Base-by-base conservation (phyloP, 305 asterid genomes). In the Plantago coronopus region DNA sequence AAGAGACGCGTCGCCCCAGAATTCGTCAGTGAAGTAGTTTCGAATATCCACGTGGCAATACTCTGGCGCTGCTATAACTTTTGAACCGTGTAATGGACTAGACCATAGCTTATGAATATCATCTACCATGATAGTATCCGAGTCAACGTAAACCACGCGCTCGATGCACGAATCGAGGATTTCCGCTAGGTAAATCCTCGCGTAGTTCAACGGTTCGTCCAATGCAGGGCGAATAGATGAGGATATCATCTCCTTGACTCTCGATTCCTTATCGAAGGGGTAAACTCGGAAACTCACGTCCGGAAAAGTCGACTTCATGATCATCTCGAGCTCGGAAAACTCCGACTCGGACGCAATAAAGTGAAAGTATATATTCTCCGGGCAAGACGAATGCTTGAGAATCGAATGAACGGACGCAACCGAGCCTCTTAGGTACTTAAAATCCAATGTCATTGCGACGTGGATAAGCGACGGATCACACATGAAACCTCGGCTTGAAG, bases 381-480 rank as follows among this genome's bases (percentile, higher is more conserved):
- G 91, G 72, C 95, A 88, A 17, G 76, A 68, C 5, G 83, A 17
- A 69, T 85, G 87, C 54, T 63, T 72, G 56, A 88, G 77, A 15
- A 83, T 71, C 1, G 91, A 88, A 66, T 85, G 80, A 29, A 88
- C 80, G 0, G 95, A 80, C 31, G 96, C 96, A 2, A 88, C 73
- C 0, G 93, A 76, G 2, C 96, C 96, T 22, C 93, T 60, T 22
- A 83, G 50, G 75, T 88, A 88, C 18, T 72, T 73, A 0, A 66
- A 70, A 76, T 85, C 95, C 20, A 88, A 81, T 2, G 96, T 80
- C 87, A 79, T 82, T 1, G 93, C 82, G 4, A 85, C 64, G 59
- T 83, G 96, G 18, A 85, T 48, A n/a, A 71, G 29, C 3, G 74
- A 70, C 47, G 87, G 79, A 64, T 81, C 68, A 65, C 80, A 72